Evolutionary conservation across 2,329 filamentous ascomycete species (phyloP).

Genomic region (Leptosphaerulina australis): DNA sequence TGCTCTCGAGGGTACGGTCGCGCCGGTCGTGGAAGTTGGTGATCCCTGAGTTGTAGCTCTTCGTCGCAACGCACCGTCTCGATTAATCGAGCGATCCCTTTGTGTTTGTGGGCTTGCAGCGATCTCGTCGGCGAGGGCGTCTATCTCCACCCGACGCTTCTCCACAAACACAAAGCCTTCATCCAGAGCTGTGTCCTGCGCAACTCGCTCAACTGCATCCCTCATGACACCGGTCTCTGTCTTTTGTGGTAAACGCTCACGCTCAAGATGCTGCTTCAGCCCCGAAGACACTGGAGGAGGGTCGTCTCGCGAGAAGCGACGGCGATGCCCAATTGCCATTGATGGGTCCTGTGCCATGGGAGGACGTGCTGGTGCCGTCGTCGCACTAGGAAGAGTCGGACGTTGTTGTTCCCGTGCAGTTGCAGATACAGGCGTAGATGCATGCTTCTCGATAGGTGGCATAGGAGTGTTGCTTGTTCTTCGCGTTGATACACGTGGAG

Average conservation of each 20-base stretch:
- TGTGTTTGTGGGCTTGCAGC: conserved; percentile 74
- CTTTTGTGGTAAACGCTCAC: conserved; percentile 51
- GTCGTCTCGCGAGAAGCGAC: conserved; percentile 63
- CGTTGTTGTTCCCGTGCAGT: conserved; percentile 48
- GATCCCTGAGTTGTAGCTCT: conserved; percentile 79
- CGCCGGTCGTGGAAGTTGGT: conserved; percentile 71
- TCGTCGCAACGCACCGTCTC: conserved; percentile 70
- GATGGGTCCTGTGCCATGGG: conserved; percentile 45
- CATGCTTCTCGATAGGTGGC: conserved; percentile 43
- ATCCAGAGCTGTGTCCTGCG: conserved; percentile 87
- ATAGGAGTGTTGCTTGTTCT: conserved; percentile 44
- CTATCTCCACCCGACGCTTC: conserved; percentile 93
- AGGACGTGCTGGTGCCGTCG: conserved; percentile 54
- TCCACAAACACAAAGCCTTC: conserved; percentile 96
- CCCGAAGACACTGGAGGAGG: conserved; percentile 53
- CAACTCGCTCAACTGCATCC: conserved; percentile 67
- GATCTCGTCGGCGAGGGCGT: conserved; percentile 94
- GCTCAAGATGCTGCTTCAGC: conserved; percentile 56
- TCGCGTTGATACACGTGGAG: conserved; percentile 33
- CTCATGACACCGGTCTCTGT: conserved; percentile 47
- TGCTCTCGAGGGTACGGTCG: conserved; percentile 72
- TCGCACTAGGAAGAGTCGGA: conserved; percentile 52
- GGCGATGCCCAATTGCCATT: conserved; percentile 59
- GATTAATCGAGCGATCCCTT: conserved; percentile 55
- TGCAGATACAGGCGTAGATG: conserved; percentile 36